These are phyloP conservation scores for Jackrogersella minutella DNA, from an alignment of 495 filamentous ascomycete genomes.

Conservation along the genomic window DNA sequence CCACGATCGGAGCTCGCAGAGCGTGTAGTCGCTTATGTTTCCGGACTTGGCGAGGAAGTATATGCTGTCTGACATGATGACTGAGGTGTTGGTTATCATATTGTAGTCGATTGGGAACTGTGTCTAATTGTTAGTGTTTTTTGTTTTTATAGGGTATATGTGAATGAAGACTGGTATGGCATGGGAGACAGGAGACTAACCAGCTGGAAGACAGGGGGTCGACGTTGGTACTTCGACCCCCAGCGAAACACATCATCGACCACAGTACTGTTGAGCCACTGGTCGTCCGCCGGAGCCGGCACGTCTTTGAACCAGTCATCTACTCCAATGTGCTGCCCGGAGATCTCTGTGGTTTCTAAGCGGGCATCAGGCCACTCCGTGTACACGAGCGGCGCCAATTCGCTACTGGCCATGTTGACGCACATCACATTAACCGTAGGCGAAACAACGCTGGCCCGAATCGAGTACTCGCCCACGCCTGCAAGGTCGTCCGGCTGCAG, in stretches of 20 bases:
- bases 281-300: constrained; percentile 33
- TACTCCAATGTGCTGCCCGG: constrained; percentile 31
- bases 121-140: background rate
- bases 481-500: constrained; percentile 69
- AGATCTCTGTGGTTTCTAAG: constrained; percentile 34
- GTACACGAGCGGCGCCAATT: constrained; percentile 70
- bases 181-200: constrained; percentile 28
- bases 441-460: constrained; percentile 70
- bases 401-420: constrained; percentile 63
- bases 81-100: constrained; percentile 66
- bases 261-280: constrained; percentile 63
- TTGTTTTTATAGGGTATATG: background rate
- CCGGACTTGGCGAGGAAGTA: constrained; percentile 69
- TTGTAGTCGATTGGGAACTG: constrained; percentile 66
- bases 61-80: constrained; percentile 55
- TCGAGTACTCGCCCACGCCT: constrained; percentile 70
- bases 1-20: constrained; percentile 69
- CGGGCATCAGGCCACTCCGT: constrained; percentile 60
- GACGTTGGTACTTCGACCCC: constrained; percentile 57
- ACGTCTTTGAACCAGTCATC: constrained; percentile 46
- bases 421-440: constrained; percentile 76
- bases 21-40: constrained; percentile 56
- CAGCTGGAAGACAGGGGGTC: constrained; percentile 70
- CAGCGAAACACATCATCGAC: constrained; percentile 77
- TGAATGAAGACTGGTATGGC: background rate